Percentiles rank a stretch among this genome's conserved stretches.
phyloP scores from a whole-genome alignment of 345 rosid genomes.

The Rhodamnia rubescens region DNA sequence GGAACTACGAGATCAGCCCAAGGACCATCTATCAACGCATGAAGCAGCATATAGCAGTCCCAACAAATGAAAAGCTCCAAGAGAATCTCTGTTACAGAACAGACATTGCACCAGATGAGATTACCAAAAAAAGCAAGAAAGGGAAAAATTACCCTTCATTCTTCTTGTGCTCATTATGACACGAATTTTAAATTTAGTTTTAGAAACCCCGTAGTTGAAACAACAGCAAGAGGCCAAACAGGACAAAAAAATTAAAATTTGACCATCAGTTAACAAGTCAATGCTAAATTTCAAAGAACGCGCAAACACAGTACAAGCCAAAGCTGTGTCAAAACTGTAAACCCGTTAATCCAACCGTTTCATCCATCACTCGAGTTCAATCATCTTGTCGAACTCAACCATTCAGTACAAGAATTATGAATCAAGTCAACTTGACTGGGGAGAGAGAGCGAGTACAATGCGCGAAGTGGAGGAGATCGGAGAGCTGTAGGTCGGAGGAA shows the following conservation, averaged over 20 bases:
- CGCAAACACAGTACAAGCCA: neutral
- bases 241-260: neutral
- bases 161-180: neutral
- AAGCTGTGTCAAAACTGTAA: neutral
- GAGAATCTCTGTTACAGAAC: neutral
- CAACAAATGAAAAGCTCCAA: neutral
- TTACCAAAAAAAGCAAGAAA: neutral
- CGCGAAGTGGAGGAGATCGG: conserved; percentile 51
- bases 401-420: neutral
- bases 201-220: neutral
- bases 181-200: neutral
- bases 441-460: conserved; percentile 17
- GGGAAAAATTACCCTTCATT: neutral
- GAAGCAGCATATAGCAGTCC: neutral
- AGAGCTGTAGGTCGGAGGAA: conserved; percentile 48
- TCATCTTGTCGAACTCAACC: neutral
- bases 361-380: neutral
- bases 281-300: neutral
- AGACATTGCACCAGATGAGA: neutral
- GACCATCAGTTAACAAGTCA: neutral
- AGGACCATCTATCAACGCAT: neutral
- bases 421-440: neutral
- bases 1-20: no score
- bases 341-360: neutral
- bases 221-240: neutral